Evolutionary conservation across 2,329 filamentous ascomycete genomes (phyloP).

Genomic region (Penicillium hesseltinei): DNA sequence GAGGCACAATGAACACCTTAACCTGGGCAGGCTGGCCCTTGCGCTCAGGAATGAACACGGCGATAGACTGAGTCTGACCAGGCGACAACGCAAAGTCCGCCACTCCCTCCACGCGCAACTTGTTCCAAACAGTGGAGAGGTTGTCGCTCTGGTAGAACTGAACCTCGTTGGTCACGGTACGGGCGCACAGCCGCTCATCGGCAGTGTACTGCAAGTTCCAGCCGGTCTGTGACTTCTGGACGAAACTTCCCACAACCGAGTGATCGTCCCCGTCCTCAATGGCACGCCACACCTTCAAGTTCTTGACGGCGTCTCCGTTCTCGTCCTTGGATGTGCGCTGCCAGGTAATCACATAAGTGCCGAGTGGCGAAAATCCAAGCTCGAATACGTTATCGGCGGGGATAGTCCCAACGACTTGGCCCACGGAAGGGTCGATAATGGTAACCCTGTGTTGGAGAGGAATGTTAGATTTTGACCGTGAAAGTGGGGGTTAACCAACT

Average conservation of each 20-base stretch:
- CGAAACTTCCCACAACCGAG: constrained; percentile 76
- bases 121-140: constrained; percentile 87
- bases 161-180: constrained; percentile 92
- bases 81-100: constrained; percentile 85
- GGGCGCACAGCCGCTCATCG: constrained; percentile 91
- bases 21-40: constrained; percentile 95
- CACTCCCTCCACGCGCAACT: constrained; percentile 87
- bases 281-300: constrained; percentile 93
- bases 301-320: constrained; percentile 89
- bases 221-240: constrained; percentile 91
- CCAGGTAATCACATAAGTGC: constrained; percentile 94
- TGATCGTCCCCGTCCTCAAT: constrained; percentile 67
- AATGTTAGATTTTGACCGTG: background rate
- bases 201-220: constrained; percentile 97
- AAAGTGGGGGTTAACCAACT: constrained; percentile 19
- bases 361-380: constrained; percentile 86
- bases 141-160: constrained; percentile 93
- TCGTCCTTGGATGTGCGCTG: constrained; percentile 92
- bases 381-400: constrained; percentile 85
- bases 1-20: constrained; percentile 89
- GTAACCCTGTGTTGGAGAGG: constrained; percentile 58
- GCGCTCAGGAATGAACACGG: constrained; percentile 91
- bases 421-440: constrained; percentile 77
- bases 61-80: constrained; percentile 85
- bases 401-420: constrained; percentile 71